Conservation (phyloP, 2,329 filamentous ascomycete species). For the Cercospora brassicicola region DNA sequence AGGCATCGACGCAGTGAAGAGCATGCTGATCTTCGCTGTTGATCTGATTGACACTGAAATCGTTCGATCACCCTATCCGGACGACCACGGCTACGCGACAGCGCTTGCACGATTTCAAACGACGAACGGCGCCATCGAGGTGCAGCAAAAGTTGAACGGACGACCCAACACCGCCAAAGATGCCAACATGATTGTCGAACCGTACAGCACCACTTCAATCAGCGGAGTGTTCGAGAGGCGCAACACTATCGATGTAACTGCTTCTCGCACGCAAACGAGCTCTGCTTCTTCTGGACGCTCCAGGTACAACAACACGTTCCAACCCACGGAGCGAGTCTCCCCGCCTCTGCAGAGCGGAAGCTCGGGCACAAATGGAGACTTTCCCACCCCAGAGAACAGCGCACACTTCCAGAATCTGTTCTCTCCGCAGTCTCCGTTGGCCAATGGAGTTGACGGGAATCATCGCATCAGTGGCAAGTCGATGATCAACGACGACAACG, state of each 20-base stretch:
- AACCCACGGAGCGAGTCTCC: constrained; percentile 61
- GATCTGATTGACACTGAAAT: constrained; percentile 62
- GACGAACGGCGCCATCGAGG: constrained; percentile 59
- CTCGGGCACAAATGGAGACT: constrained; percentile 58
- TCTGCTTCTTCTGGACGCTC: constrained; percentile 49
- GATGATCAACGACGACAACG: constrained; percentile 68
- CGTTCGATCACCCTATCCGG: constrained; percentile 54
- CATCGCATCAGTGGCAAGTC: constrained; percentile 65
- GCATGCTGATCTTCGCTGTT: constrained; percentile 65
- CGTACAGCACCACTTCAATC: constrained; percentile 44
- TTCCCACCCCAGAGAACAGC: constrained; percentile 58
- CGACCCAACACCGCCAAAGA: constrained; percentile 63
- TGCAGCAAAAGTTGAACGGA: constrained; percentile 59
- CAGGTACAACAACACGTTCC: constrained; percentile 64
- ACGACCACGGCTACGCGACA: constrained; percentile 57
- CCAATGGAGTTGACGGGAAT: constrained; percentile 65
- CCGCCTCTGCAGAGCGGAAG: constrained; percentile 52
- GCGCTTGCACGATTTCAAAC: constrained; percentile 62
- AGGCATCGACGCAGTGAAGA: constrained; percentile 58
- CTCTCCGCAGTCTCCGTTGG: constrained; percentile 71
- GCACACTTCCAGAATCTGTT: constrained; percentile 64
- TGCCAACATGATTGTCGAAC: constrained; percentile 59
- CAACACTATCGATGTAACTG: constrained; percentile 56
- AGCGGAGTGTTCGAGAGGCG: constrained; percentile 39
- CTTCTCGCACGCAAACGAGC: constrained; percentile 46